Evolutionary conservation across 768 basidiomycete species (phyloP).

Genomic region (Cubamyces sp.): DNA sequence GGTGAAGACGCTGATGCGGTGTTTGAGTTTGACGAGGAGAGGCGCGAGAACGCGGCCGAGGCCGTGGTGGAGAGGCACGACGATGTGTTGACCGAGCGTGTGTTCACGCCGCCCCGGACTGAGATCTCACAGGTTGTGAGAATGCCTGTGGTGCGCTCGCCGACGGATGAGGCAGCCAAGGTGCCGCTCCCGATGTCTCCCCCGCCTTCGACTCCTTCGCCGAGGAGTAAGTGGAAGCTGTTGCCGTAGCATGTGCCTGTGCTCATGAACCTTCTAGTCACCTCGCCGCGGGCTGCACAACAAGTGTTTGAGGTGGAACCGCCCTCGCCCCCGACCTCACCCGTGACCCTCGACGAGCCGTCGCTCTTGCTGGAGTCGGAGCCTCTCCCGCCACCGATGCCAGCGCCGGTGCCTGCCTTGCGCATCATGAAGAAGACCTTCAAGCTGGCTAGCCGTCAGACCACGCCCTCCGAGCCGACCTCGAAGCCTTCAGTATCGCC

Average conservation of each 20-base stretch:
- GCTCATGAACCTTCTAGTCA: background rate
- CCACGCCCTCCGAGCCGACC: background rate
- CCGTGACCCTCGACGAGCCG: slow-evolving; percentile 16
- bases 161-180: slow-evolving; percentile 7
- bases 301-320: background rate
- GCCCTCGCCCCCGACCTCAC: slow-evolving; percentile 17
- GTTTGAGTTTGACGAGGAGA: slow-evolving; percentile 31
- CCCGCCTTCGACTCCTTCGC: slow-evolving; percentile 5
- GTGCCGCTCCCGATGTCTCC: slow-evolving; percentile 21
- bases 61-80: slow-evolving; percentile 28
- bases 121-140: background rate
- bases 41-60: slow-evolving; percentile 3
- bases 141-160: slow-evolving; percentile 1
- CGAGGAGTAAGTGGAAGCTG: slow-evolving; percentile 3
- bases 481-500: too few relatives aligned
- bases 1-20: slow-evolving; percentile 26
- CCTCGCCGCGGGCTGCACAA: background rate
- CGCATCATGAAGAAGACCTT: slow-evolving; percentile 37
- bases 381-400: slow-evolving; percentile 13
- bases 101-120: slow-evolving; percentile 6
- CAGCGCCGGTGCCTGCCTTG: slow-evolving; percentile 33
- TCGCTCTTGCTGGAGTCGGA: slow-evolving; percentile 18
- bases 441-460: slow-evolving; percentile 27
- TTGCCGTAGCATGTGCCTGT: background rate
- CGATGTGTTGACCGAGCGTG: background rate